Conservation (phyloP, 768 basidiomycete species). For the Hygrocybe punicea region DNA sequence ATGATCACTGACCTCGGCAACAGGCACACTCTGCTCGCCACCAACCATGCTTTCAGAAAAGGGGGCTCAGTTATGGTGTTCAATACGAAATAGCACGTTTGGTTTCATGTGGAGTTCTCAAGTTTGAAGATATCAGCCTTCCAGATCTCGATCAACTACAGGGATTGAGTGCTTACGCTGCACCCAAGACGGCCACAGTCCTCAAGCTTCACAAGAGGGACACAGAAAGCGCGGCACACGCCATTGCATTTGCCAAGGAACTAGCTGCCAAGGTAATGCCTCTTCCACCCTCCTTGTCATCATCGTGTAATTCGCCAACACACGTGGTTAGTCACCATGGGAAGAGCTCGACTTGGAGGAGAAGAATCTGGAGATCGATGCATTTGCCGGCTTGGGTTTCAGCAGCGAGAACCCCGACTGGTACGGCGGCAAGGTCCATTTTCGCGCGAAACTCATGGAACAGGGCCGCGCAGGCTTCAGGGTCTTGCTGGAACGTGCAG, state of each 20-base stretch:
- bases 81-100: constrained; percentile 55
- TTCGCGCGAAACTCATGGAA: constrained; percentile 40
- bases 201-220: constrained; percentile 5
- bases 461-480: constrained; percentile 22
- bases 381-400: constrained; percentile 43
- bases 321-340: constrained; percentile 53
- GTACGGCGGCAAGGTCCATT: constrained; percentile 63
- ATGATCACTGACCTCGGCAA: not conserved
- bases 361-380: constrained; percentile 30
- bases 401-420: constrained; percentile 39
- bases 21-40: constrained; percentile 6
- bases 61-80: constrained; percentile 42
- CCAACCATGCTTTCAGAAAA: constrained; percentile 24
- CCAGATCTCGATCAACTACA: constrained; percentile 25
- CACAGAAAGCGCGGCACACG: not conserved
- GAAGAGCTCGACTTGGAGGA: constrained; percentile 58
- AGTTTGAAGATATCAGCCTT: constrained; percentile 32
- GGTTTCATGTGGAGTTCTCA: constrained; percentile 28
- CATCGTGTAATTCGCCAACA: not conserved
- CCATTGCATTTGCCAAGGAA: constrained; percentile 38
- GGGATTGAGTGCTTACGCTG: constrained; percentile 32
- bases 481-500: constrained; percentile 47
- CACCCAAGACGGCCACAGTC: constrained; percentile 22
- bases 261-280: constrained; percentile 30
- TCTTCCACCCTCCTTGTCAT: not conserved